A percentile compares a stretch with the other conserved stretches of the same genome.
phyloP scores from a whole-genome alignment of 1,284 basidiomycete genomes.

The Cryptococcus sp. region DNA sequence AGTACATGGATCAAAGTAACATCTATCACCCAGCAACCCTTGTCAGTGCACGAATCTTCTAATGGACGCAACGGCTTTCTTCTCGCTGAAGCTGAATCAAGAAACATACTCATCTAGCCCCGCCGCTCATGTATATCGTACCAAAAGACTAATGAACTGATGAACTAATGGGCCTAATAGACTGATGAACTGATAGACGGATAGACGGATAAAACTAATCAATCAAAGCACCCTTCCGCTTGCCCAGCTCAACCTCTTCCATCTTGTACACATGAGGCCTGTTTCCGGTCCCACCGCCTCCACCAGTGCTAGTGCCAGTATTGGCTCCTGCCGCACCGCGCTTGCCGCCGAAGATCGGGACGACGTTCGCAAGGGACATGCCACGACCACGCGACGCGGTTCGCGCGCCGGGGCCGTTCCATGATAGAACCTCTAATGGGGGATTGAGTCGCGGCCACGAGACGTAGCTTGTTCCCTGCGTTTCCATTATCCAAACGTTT shows the following conservation, averaged over 20 bases:
- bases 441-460: slow-evolving; percentile 90
- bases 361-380: slow-evolving; percentile 48
- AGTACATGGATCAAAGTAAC: too few species aligned
- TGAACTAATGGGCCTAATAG: too few species aligned
- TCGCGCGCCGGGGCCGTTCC: slow-evolving; percentile 81
- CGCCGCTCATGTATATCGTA: too few species aligned
- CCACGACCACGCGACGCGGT: slow-evolving; percentile 77
- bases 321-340: slow-evolving; percentile 8
- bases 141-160: too few species aligned
- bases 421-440: slow-evolving; percentile 79
- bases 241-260: slow-evolving; percentile 50
- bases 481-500: not conserved
- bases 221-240: slow-evolving; percentile 53
- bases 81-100: too few species aligned
- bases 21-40: too few species aligned
- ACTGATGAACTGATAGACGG: too few species aligned
- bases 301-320: slow-evolving; percentile 2
- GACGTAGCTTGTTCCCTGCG: slow-evolving; percentile 66
- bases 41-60: too few species aligned
- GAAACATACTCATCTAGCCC: too few species aligned
- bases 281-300: slow-evolving; percentile 3
- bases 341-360: slow-evolving; percentile 50
- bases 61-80: too few species aligned
- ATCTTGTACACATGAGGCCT: slow-evolving; percentile 19
- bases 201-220: slow-evolving; percentile 30